Base-by-base conservation (phyloP, 176 grass and related monocot species). In the Poa annua region DNA sequence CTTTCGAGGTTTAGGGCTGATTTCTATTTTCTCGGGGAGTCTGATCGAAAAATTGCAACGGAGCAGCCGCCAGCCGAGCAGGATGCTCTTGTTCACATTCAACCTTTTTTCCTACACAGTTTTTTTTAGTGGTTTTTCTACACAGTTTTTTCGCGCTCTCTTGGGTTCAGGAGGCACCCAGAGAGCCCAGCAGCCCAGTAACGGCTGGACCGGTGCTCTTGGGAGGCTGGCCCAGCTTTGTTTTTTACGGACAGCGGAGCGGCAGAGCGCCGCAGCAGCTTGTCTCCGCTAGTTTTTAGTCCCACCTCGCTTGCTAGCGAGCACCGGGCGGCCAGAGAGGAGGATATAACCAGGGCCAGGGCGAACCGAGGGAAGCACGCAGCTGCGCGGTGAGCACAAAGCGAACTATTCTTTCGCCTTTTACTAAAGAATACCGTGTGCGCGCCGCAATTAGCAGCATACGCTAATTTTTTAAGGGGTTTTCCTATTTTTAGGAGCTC, bases 401-500 rank as follows among this genome's bases (percentile, higher is more conserved):
- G 83, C 83, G 79, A 89, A 86, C 54, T 85, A 86, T 89, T 85
- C 75, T 85, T 89, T 89, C 78, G 83, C 83, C 80, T 85, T 85
- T 85, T 89, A 89, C 77, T 89, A 81, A 92, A 92, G 83, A 89
- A 91, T 93, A 93, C 86, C 78, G 78, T 91, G 88, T 89, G 88
- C 56, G 7, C 57, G 73, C 70, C 39, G 76, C 80, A 83, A 71
- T 22, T 19, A 78, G 65, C 53, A 78, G 80, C 68, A 88, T 73
- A 86, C 78, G 65, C 83, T 0, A 56, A 89, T 78, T 77, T 89
- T 86, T 86, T 1, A 29, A 77, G 64, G 77, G 81, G 24, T 56
- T 21, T n/a, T 57, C 54, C 54, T 57, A 57, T 57, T 11, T 57
- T 57, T 57, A 57, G 54, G 54, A 57, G n/a, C 2, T 8, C n/a